Evolutionary conservation across 192 early-diverging fungal genomes (phyloP).

Genomic region (Globomyces pollinis-pini): DNA sequence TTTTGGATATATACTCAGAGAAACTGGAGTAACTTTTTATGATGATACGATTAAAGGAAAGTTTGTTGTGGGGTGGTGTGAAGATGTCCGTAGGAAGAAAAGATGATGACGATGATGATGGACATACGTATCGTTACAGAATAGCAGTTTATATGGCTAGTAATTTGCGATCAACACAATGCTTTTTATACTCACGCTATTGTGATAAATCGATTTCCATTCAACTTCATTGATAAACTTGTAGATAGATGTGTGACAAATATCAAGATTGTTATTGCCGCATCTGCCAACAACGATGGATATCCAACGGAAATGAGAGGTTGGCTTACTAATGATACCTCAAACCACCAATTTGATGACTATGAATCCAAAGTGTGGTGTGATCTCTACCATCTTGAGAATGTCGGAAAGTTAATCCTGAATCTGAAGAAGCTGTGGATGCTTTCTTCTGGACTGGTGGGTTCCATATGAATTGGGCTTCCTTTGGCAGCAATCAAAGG

Average conservation of each 20-base stretch:
- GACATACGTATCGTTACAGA: not conserved
- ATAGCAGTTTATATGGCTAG: constrained; percentile 6
- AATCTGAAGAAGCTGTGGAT: constrained; percentile 16
- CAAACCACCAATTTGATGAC: constrained; percentile 13
- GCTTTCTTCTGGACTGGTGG: constrained; percentile 14
- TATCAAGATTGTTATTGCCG: constrained; percentile 14
- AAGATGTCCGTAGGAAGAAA: not conserved
- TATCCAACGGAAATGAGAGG: constrained; percentile 9
- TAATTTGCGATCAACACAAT: constrained; percentile 15
- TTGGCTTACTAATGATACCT: constrained; percentile 9
- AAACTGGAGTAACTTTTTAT: constrained; percentile 11
- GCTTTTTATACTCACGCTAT: constrained; percentile 7
- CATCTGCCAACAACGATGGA: constrained; percentile 16
- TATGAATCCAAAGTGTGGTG: constrained; percentile 13
- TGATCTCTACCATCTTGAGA: constrained; percentile 5
- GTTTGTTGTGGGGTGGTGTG: constrained; percentile 5
- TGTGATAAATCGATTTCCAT: constrained; percentile 1
- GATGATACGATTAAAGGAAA: constrained; percentile 3
- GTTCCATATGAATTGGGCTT: constrained; percentile 14
- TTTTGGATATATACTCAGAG: constrained; percentile 6
- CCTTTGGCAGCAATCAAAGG: constrained; percentile 10
- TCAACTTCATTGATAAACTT: constrained; percentile 7
- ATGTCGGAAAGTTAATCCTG: constrained; percentile 1
- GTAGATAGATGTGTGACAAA: constrained; percentile 1
- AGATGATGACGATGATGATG: not conserved